Conservation (phyloP, 2,329 filamentous ascomycete species). For the Colletotrichum destructivum region DNA sequence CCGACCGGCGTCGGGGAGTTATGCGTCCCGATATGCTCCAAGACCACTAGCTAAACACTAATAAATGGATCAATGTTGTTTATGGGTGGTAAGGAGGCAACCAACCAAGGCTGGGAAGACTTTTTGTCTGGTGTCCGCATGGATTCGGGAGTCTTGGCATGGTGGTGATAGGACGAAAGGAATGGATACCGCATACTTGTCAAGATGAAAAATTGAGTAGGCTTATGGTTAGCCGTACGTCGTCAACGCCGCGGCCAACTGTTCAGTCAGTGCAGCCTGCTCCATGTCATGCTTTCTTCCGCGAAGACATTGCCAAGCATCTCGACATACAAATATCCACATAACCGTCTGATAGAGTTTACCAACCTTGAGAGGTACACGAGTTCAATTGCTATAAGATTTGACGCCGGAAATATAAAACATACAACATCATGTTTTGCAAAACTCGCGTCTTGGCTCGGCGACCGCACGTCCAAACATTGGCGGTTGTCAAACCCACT, state of each 20-base stretch:
- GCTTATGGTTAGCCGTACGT: background rate
- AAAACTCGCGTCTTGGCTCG: background rate
- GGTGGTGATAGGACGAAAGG: no score
- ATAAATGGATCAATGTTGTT: no score
- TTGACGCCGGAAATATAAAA: conserved; percentile 45
- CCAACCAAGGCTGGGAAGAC: no score
- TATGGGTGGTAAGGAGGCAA: no score
- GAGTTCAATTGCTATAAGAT: conserved; percentile 9
- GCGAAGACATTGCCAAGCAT: background rate
- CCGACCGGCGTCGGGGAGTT: no score
- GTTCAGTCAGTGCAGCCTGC: background rate
- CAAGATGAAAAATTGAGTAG: background rate
- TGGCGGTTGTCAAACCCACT: background rate
- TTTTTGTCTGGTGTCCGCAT: no score
- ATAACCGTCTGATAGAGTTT: background rate
- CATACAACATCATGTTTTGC: background rate
- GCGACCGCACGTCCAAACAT: background rate
- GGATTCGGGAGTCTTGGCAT: no score
- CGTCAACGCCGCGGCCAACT: no score
- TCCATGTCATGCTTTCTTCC: no score
- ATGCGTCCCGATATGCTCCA: no score
- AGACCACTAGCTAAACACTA: no score
- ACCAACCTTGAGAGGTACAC: background rate
- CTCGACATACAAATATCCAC: background rate
- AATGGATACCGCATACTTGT: no score